phyloP scores from a whole-genome alignment of 2,329 filamentous ascomycete species.

The Diaporthe ilicicola region DNA sequence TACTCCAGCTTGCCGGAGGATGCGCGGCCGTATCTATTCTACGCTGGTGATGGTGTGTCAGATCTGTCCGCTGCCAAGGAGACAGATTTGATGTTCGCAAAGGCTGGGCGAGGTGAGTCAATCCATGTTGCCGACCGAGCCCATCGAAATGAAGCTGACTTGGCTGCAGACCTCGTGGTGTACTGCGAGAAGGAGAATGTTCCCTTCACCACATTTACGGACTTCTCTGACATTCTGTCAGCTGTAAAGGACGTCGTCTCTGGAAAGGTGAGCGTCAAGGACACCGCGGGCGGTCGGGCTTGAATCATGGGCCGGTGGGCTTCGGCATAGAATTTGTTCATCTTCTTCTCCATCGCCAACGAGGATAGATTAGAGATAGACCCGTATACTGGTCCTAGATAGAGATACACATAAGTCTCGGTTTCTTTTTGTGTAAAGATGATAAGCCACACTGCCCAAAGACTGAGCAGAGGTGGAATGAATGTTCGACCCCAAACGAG shows the following conservation, averaged over 20 bases:
- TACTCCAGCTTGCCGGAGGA: conserved; percentile 77
- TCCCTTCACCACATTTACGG: conserved; percentile 86
- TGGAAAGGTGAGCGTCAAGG: conserved; percentile 74
- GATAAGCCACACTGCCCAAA: background rate
- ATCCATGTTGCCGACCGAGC: conserved; percentile 27
- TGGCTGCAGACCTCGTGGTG: conserved; percentile 75
- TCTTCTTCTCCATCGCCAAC: background rate
- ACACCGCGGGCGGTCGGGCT: conserved; percentile 66
- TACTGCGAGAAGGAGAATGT: conserved; percentile 87
- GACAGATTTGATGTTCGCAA: conserved; percentile 93
- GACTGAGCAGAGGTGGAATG: background rate
- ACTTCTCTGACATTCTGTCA: conserved; percentile 81
- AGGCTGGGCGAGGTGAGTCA: conserved; percentile 80
- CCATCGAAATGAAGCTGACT: background rate
- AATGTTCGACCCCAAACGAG: background rate
- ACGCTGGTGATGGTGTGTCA: conserved; percentile 93
- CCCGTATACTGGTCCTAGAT: background rate
- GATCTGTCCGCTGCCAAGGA: conserved; percentile 92
- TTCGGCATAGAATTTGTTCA: background rate
- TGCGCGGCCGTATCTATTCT: conserved; percentile 84
- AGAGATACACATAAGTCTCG: background rate
- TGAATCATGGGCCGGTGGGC: background rate
- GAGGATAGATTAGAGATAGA: background rate
- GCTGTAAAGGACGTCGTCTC: conserved; percentile 81
- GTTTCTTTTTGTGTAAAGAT: background rate